A percentile compares a stretch with the other conserved stretches of the same genome.
Conservation (phyloP, 257 asterid genomes). For the Nicotiana tomentosiformis region DNA sequence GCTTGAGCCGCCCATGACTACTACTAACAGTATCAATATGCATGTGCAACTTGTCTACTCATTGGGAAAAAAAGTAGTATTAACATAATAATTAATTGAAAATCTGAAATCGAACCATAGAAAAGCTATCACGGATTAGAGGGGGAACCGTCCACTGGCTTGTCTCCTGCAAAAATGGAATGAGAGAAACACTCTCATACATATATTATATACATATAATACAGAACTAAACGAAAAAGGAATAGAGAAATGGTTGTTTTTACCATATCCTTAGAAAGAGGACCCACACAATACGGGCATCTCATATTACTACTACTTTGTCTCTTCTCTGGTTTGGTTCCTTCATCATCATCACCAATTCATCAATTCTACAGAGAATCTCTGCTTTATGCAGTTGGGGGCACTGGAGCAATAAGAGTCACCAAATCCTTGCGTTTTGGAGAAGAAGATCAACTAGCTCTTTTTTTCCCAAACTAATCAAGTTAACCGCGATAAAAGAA, state of each 20-base stretch:
- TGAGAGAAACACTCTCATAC: background rate
- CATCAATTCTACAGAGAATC: background rate
- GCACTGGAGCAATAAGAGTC: background rate
- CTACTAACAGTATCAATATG: background rate
- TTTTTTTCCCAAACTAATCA: background rate
- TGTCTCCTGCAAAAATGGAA: constrained; percentile 53
- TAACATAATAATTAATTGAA: too few species aligned
- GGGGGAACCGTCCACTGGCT: constrained; percentile 79
- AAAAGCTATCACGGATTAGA: constrained; percentile 76
- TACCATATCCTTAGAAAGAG: constrained; percentile 78
- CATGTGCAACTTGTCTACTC: background rate
- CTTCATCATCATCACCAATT: background rate
- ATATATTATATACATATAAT: background rate
- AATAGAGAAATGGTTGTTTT: too few species aligned
- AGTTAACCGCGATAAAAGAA: too few species aligned
- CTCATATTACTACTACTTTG: constrained; percentile 16
- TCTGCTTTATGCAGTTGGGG: background rate
- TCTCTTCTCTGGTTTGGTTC: background rate
- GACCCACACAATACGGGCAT: constrained; percentile 79
- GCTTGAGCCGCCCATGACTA: too few species aligned
- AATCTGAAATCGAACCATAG: constrained; percentile 47
- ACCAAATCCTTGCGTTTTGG: background rate
- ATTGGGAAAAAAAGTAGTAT: background rate
- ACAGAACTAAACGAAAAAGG: background rate
- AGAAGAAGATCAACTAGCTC: background rate